A percentile compares a stretch with the other conserved stretches of the same genome.
phyloP scores from a whole-genome alignment of 2,329 filamentous ascomycete species.

The Alternaria novae-zelandiae region DNA sequence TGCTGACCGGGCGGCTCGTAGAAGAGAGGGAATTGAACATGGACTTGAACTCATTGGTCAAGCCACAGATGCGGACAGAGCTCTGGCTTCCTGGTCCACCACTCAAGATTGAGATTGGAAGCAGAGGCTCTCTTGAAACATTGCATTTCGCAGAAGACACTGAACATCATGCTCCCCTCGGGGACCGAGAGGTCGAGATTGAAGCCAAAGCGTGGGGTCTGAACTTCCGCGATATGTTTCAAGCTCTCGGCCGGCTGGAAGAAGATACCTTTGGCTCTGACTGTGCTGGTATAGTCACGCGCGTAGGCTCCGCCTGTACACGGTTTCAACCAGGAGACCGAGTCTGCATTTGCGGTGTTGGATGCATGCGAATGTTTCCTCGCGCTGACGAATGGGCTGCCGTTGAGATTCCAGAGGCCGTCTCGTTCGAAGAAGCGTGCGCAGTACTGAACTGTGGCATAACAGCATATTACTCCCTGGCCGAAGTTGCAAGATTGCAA shows the following conservation, averaged over 20 bases:
- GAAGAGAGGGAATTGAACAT: not conserved
- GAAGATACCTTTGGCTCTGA: not conserved
- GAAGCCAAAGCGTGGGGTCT: not conserved
- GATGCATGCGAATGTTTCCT: not conserved
- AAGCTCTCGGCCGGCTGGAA: not conserved
- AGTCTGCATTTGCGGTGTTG: not conserved
- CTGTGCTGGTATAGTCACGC: not conserved
- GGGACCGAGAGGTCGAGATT: not conserved
- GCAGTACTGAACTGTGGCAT: not conserved
- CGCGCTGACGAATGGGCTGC: not conserved
- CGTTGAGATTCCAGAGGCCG: constrained; percentile 9
- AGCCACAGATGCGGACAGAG: not conserved
- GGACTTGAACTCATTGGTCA: not conserved
- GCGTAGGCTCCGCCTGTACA: not conserved
- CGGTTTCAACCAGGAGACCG: not conserved
- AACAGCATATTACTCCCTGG: constrained; percentile 21
- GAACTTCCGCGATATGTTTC: not conserved
- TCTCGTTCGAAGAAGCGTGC: constrained; percentile 20
- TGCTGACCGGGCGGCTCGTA: not conserved
- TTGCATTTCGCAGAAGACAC: not conserved
- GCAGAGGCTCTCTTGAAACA: not conserved
- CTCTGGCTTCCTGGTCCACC: not conserved
- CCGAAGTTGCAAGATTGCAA: constrained; percentile 24
- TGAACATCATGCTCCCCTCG: not conserved
- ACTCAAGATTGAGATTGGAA: not conserved